These are phyloP conservation scores for Calonectria honghensis DNA, from an alignment of 2,329 filamentous ascomycete genomes.

Conservation along the genomic window DNA sequence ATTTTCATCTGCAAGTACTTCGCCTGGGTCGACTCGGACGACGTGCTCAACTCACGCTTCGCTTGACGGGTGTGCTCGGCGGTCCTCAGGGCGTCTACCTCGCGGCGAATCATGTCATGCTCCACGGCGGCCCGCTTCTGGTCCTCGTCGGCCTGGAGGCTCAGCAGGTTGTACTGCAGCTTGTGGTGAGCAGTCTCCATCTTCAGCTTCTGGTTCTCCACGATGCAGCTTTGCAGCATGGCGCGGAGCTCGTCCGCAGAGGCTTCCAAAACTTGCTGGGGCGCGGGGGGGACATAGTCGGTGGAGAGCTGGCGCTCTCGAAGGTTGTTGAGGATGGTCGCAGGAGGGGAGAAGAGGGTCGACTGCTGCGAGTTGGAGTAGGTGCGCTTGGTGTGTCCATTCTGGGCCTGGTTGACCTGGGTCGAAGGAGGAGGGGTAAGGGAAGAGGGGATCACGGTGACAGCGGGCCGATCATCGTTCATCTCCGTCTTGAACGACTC, in stretches of 20 bases:
- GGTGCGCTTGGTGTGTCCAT: slow-evolving; percentile 52
- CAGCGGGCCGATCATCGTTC: slow-evolving; percentile 66
- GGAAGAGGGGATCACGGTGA: slow-evolving; percentile 74
- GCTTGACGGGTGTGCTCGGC: slow-evolving; percentile 81
- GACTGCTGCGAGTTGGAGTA: slow-evolving; percentile 68
- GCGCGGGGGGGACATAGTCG: slow-evolving; percentile 69
- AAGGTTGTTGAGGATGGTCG: slow-evolving; percentile 64
- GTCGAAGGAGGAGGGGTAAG: slow-evolving; percentile 75
- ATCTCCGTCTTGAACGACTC: slow-evolving; percentile 70
- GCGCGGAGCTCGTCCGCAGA: slow-evolving; percentile 73
- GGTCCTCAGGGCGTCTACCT: slow-evolving; percentile 88
- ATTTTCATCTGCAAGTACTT: slow-evolving; percentile 78
- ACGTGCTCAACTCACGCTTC: slow-evolving; percentile 71
- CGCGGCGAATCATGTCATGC: slow-evolving; percentile 91
- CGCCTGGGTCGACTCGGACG: slow-evolving; percentile 71
- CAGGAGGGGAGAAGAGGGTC: slow-evolving; percentile 72
- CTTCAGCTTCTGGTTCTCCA: slow-evolving; percentile 77
- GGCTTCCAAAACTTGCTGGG: slow-evolving; percentile 71
- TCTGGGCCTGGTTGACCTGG: slow-evolving; percentile 62
- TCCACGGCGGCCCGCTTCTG: slow-evolving; percentile 92
- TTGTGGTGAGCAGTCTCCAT: slow-evolving; percentile 94
- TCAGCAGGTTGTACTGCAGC: slow-evolving; percentile 89
- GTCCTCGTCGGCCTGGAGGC: slow-evolving; percentile 88
- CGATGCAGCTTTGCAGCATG: slow-evolving; percentile 73
- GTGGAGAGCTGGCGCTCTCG: slow-evolving; percentile 57